Evolutionary conservation across 345 rosid genomes (phyloP).

Genomic region (Gossypium stocksii): DNA sequence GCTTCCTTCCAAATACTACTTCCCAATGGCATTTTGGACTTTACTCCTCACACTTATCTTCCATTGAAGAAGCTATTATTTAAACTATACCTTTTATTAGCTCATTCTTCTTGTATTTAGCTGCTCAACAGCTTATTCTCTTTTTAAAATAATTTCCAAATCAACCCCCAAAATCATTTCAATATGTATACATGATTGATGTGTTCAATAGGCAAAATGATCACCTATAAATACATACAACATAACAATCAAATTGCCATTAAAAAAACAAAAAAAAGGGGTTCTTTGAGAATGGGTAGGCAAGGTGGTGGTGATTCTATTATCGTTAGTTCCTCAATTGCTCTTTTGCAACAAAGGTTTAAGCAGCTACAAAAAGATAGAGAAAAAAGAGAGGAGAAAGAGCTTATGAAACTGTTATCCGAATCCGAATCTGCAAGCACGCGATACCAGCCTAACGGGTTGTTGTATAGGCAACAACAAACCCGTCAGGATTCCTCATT

Average conservation of each 20-base stretch:
- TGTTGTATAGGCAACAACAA: slow-evolving; percentile 5
- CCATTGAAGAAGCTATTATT: slow-evolving; percentile 24
- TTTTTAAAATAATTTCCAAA: slow-evolving; percentile 14
- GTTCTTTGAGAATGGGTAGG: slow-evolving; percentile 37
- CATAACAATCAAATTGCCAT: slow-evolving; percentile 8
- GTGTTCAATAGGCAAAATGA: not conserved
- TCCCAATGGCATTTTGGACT: slow-evolving; percentile 36
- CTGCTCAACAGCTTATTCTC: slow-evolving; percentile 35
- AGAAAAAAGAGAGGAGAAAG: slow-evolving; percentile 55
- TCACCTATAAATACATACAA: slow-evolving; percentile 25
- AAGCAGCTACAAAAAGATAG: slow-evolving; percentile 52
- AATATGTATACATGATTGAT: not conserved
- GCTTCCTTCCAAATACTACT: slow-evolving; percentile 45
- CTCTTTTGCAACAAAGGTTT: slow-evolving; percentile 67
- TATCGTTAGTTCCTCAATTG: slow-evolving; percentile 51
- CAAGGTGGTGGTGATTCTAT: slow-evolving; percentile 37
- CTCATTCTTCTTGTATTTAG: slow-evolving; percentile 41
- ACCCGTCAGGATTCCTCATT: slow-evolving; percentile 26
- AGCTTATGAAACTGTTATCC: slow-evolving; percentile 39
- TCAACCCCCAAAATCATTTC: slow-evolving; percentile 19
- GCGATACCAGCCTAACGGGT: slow-evolving; percentile 11
- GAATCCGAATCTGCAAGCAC: slow-evolving; percentile 18
- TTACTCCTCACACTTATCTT: slow-evolving; percentile 20
- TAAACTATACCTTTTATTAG: slow-evolving; percentile 19
- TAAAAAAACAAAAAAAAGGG: not conserved